Base-by-base conservation (phyloP, 495 filamentous ascomycete species). In the Pyrenopolyporus hunteri region DNA sequence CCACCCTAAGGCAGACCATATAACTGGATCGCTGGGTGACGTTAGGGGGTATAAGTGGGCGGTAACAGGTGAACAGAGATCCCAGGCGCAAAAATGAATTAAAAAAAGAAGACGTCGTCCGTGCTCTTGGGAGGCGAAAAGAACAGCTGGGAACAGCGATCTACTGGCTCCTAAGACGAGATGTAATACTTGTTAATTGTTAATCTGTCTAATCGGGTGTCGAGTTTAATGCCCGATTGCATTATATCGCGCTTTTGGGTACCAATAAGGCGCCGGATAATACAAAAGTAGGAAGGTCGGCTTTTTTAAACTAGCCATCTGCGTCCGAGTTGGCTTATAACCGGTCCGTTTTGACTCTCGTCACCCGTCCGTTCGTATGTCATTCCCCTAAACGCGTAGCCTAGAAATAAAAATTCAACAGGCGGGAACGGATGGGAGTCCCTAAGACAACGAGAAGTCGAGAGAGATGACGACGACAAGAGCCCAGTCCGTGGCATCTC, bases 171-270 rank as follows among this genome's bases (percentile, higher is more conserved):
- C 33, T 47, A 26, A 53, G 10, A 29, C 56, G 22, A 53, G 45
- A 57, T 54, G 26, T 17, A 17, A 37, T 59, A 44, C 37, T n/a
- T n/a, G n/a, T n/a, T n/a, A n/a, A n/a, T n/a, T 55, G 50, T 40
- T 37, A 64, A 46, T 51, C 49, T 16, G n/a, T 60, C 50, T 57
- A 66, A 57, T 57, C 39, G 44, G 40, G 47, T 55, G 33, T 36
- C 31, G 31, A 17, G 43, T 55, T 67, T 67, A 53, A 67, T 67
- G 59, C 64, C 64, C 59, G 49, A 67, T 63, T 58, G 36, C 52
- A 50, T 9, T 55, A 57, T 37, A 17, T 59, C 52, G 35, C 31
- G 52, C 59, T 52, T 42, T 67, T 67, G 58, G 64, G 64, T 67
- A 63, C 64, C 64, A 67, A 67, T 63, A 55, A 43, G 49, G 59